A percentile compares a stretch with the other conserved stretches of the same genome.
Evolutionary conservation across 2,329 filamentous ascomycete species (phyloP).

Genomic region (Fusarium vanettenii): DNA sequence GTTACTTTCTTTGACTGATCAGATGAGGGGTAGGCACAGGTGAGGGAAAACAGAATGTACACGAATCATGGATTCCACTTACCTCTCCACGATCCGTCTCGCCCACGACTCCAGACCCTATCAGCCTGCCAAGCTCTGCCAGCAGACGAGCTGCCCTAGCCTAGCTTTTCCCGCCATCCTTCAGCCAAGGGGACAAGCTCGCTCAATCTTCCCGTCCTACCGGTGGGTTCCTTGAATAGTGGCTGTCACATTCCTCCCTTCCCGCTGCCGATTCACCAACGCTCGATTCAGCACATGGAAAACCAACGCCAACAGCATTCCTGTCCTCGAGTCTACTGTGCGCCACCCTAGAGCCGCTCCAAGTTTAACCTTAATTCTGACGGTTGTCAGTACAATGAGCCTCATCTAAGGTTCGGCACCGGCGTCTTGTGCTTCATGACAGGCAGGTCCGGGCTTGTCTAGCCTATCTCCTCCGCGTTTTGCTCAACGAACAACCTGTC

Average conservation of each 20-base stretch:
- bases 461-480: constrained; percentile 27
- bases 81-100: neutral
- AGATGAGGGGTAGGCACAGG: neutral
- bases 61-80: constrained; percentile 8
- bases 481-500: constrained; percentile 9
- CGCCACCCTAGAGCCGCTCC: constrained; percentile 33
- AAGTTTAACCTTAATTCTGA: constrained; percentile 33
- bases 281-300: constrained; percentile 15
- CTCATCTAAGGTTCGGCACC: constrained; percentile 36
- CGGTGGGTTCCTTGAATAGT: constrained; percentile 36
- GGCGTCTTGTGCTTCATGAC: constrained; percentile 24
- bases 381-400: constrained; percentile 24
- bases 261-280: constrained; percentile 19
- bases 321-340: constrained; percentile 10
- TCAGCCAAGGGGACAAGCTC: constrained; percentile 16
- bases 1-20: neutral
- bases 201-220: constrained; percentile 32
- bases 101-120: constrained; percentile 21
- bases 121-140: constrained; percentile 1
- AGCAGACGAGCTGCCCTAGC: constrained; percentile 15
- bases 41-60: neutral
- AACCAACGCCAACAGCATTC: constrained; percentile 31
- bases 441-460: constrained; percentile 20
- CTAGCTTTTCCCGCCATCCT: constrained; percentile 17
- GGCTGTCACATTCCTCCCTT: constrained; percentile 40